Base-by-base conservation (phyloP, 805 yeast species). In the Dipodascus geniculatus region DNA sequence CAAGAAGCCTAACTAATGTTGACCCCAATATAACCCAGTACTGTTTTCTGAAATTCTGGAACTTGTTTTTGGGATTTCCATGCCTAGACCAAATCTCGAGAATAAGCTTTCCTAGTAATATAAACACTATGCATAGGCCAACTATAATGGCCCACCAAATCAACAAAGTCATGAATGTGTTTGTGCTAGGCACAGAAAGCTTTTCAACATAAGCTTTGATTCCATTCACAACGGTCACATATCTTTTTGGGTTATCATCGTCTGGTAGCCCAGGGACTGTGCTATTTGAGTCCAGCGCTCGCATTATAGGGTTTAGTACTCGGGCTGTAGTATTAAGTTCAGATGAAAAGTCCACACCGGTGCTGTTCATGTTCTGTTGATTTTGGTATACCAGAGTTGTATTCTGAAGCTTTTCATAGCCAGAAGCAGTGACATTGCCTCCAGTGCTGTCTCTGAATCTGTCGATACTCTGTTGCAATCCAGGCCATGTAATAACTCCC, bases 61-160 rank as follows among this genome's bases (percentile, higher is more conserved):
- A 28, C 22, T 50, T 48, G 17, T 42, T 44, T 23, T 49, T 17
- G 55, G 51, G 11, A 55, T 44, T 16, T 48, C 38, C 51, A 51
- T 48, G 28, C 38, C 53, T 38, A 53, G 35, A 19, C 54, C 33
- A 48, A 50, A 49, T 31, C 58, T 65, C 68, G 6, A 66, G 56
- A 17, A 55, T 49, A 3, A 63, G 44, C 48, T 65, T 59, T 56
- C 67, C 57, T n/a, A 51, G 49, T 38, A 66, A 44, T 24, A 65
- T 57, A n/a, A 55, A 49, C 4, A 56, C 52, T 3, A 64, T 47
- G 16, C 63, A 54, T 1, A 54, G 59, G 3, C 57, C 67, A 51
- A 67, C 49, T 22, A 61, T 53, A 22, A 68, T 61, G 9, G 60
- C 58, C 60, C 65, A 68, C 65, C 68, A 68, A 17, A 68, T 55